phyloP scores from a whole-genome alignment of 352 stramenopile genomes.

The Globisporangium iwayamae region DNA sequence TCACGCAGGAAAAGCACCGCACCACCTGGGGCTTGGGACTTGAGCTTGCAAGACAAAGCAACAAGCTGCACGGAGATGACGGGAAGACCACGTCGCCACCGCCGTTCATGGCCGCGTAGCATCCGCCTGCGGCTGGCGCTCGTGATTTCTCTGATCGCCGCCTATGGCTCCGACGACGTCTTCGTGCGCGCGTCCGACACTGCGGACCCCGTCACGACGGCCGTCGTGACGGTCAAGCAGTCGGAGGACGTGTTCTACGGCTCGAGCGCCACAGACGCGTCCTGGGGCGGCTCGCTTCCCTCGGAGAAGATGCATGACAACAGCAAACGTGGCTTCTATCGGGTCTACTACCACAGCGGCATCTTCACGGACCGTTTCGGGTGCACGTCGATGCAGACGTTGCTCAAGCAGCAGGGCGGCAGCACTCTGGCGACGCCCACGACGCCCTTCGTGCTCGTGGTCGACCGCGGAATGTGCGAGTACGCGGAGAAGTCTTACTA shows the following conservation, averaged over 20 bases:
- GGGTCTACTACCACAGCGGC: constrained; percentile 43
- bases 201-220: constrained; percentile 35
- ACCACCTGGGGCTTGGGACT: not conserved
- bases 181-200: constrained; percentile 23
- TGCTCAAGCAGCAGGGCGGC: constrained; percentile 21
- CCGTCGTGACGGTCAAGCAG: constrained; percentile 56
- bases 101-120: not conserved
- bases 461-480: constrained; percentile 68
- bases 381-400: constrained; percentile 34
- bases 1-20: not conserved
- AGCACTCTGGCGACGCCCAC: constrained; percentile 20
- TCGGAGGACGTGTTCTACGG: constrained; percentile 57
- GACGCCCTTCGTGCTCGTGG: constrained; percentile 58
- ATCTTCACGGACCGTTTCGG: constrained; percentile 44
- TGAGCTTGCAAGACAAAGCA: not conserved
- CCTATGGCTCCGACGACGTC: not conserved
- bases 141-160: not conserved
- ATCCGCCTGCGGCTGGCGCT: not conserved
- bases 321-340: constrained; percentile 41
- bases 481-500: constrained; percentile 75
- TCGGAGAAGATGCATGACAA: constrained; percentile 42
- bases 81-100: not conserved
- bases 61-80: not conserved
- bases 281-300: constrained; percentile 51
- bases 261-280: constrained; percentile 39